These are phyloP conservation scores for Margaritispora aquatica DNA, from an alignment of 495 filamentous ascomycete genomes.

Conservation along the genomic window DNA sequence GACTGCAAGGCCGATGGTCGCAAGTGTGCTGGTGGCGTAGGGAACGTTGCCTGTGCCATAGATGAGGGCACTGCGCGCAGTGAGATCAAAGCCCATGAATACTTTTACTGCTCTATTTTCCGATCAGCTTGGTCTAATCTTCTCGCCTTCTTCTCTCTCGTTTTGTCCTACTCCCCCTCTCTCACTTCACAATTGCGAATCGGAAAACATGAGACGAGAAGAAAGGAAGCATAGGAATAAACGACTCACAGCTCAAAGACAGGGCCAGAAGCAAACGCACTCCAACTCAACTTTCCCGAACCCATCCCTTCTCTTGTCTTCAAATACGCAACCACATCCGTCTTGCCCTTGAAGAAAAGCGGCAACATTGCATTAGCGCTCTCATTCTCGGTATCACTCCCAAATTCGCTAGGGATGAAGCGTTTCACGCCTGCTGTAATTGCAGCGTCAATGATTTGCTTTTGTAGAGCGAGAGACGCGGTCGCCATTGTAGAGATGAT, in stretches of 20 bases:
- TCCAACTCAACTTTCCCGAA: conserved; percentile 44
- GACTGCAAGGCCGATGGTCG: background rate
- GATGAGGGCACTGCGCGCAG: conserved; percentile 37
- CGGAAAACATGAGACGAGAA: background rate
- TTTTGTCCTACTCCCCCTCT: too few species aligned
- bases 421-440: conserved; percentile 38
- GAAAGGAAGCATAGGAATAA: background rate
- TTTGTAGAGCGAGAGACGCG: background rate
- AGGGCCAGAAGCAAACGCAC: conserved; percentile 31
- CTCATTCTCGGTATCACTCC: conserved; percentile 15
- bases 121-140: background rate
- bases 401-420: conserved; percentile 44
- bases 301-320: conserved; percentile 28
- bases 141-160: too few species aligned
- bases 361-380: conserved; percentile 27
- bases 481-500: conserved; percentile 1
- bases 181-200: too few species aligned
- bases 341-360: background rate
- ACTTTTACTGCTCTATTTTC: conserved; percentile 22
- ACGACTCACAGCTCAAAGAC: conserved; percentile 35
- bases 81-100: conserved; percentile 34
- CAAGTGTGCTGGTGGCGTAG: conserved; percentile 40
- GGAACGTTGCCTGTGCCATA: conserved; percentile 47
- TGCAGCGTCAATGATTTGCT: conserved; percentile 6
- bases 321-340: conserved; percentile 25